Percentiles rank a stretch among this genome's conserved stretches.
phyloP scores from a whole-genome alignment of 2,329 filamentous ascomycete species.

The Catunica adiposa region DNA sequence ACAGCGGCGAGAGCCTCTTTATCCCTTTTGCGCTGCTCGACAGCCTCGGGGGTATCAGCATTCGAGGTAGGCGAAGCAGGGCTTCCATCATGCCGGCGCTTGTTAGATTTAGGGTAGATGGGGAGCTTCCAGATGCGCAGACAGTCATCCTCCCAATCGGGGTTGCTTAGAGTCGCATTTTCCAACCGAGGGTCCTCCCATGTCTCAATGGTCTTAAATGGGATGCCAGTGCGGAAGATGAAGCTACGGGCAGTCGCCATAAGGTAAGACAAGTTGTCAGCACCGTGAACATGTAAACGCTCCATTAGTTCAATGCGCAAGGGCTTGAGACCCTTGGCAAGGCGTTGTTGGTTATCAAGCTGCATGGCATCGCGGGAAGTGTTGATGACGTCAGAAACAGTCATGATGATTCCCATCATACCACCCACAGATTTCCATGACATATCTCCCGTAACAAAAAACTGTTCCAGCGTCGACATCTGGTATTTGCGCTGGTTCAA shows the following conservation, averaged over 20 bases:
- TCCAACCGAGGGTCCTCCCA: slow-evolving; percentile 25
- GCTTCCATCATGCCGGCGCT: slow-evolving; percentile 12
- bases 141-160: slow-evolving; percentile 59
- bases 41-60: slow-evolving; percentile 3
- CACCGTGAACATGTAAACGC: slow-evolving; percentile 55
- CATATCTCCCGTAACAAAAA: slow-evolving; percentile 68
- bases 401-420: slow-evolving; percentile 69
- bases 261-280: slow-evolving; percentile 61
- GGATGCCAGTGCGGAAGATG: slow-evolving; percentile 70
- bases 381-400: slow-evolving; percentile 52
- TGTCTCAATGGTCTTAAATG: slow-evolving; percentile 55
- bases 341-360: slow-evolving; percentile 26
- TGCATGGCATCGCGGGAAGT: slow-evolving; percentile 27
- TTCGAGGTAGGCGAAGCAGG: slow-evolving; percentile 2
- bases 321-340: slow-evolving; percentile 23
- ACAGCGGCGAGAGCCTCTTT: slow-evolving; percentile 16
- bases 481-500: slow-evolving; percentile 50
- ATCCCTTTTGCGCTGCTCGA: slow-evolving; percentile 13
- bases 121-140: slow-evolving; percentile 77
- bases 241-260: slow-evolving; percentile 73
- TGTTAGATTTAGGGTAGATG: slow-evolving; percentile 25
- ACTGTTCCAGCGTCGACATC: slow-evolving; percentile 49
- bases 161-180: slow-evolving; percentile 24
- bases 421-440: slow-evolving; percentile 67
- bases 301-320: slow-evolving; percentile 17